A percentile compares a stretch with the other conserved stretches of the same genome.
These are phyloP conservation scores for Gnomoniopsis smithogilvyi DNA, from an alignment of 2,329 filamentous ascomycete species.

Conservation along the genomic window DNA sequence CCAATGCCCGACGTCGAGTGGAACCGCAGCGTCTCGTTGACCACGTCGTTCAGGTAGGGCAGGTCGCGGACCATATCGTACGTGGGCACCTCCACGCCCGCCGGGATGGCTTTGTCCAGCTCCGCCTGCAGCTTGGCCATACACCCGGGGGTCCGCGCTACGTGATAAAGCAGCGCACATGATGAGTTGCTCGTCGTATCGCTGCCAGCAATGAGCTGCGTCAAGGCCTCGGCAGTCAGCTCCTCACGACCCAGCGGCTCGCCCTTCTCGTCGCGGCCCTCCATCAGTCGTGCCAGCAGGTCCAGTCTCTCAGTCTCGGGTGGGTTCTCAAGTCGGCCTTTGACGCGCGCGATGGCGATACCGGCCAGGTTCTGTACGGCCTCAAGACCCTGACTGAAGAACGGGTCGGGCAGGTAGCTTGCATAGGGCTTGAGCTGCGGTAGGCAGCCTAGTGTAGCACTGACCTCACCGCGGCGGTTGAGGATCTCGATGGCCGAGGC, in stretches of 20 bases:
- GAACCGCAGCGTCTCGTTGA: conserved; percentile 81
- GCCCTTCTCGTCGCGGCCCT: conserved; percentile 78
- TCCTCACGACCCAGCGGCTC: conserved; percentile 73
- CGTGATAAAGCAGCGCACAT: conserved; percentile 80
- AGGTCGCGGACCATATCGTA: conserved; percentile 73
- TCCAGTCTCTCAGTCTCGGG: conserved; percentile 68
- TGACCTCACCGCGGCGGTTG: conserved; percentile 85
- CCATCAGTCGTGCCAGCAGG: conserved; percentile 78
- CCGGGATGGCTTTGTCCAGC: conserved; percentile 67
- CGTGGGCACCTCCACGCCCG: conserved; percentile 59
- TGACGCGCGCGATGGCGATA: conserved; percentile 82
- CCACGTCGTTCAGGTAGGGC: conserved; percentile 70
- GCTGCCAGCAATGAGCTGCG: conserved; percentile 78
- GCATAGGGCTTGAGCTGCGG: conserved; percentile 77
- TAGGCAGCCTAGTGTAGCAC: conserved; percentile 71
- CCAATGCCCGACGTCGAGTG: conserved; percentile 86
- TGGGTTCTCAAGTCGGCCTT: conserved; percentile 68
- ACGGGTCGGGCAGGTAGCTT: conserved; percentile 75
- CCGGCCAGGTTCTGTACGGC: conserved; percentile 80
- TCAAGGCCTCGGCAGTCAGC: conserved; percentile 83
- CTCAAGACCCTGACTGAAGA: conserved; percentile 71
- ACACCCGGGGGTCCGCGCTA: conserved; percentile 65
- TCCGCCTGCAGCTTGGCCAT: conserved; percentile 70
- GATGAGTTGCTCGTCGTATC: conserved; percentile 79
- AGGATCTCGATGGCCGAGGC: conserved; percentile 82